Conservation (phyloP, 257 asterid species). For the Ophiorrhiza pumila region DNA sequence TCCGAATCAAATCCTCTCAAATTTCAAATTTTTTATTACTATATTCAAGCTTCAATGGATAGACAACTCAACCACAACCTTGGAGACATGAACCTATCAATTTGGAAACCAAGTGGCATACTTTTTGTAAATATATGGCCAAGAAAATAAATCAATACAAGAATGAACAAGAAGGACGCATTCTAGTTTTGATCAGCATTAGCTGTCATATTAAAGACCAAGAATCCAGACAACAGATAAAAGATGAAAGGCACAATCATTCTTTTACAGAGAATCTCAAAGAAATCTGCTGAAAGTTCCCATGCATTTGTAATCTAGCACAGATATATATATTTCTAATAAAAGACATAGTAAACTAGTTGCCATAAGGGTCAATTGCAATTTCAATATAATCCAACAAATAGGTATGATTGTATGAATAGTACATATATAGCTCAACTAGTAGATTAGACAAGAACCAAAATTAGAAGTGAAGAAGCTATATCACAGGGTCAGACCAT, state of each 20-base stretch:
- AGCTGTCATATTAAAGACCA: background rate
- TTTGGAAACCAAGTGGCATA: background rate
- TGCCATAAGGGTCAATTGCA: background rate
- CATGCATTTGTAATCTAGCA: background rate
- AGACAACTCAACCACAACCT: constrained; percentile 1
- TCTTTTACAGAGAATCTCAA: background rate
- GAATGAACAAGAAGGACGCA: background rate
- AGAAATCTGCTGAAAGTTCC: background rate
- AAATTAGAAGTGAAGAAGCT: too few relatives aligned
- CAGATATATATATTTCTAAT: background rate
- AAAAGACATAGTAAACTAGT: background rate
- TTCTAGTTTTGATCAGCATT: background rate
- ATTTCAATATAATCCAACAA: background rate
- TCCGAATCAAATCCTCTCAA: constrained; percentile 31
- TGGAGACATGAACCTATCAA: background rate
- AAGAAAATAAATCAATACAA: background rate
- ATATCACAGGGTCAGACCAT: too few relatives aligned
- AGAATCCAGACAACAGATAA: background rate
- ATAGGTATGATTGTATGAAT: background rate
- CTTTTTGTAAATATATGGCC: background rate
- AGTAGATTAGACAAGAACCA: background rate
- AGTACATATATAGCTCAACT: background rate
- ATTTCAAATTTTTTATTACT: background rate
- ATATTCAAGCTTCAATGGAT: background rate
- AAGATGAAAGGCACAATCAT: background rate